A percentile compares a stretch with the other conserved stretches of the same genome.
These are phyloP conservation scores for Heliamphora pulchella DNA, from an alignment of 179 eudicot genomes.

Conservation along the genomic window DNA sequence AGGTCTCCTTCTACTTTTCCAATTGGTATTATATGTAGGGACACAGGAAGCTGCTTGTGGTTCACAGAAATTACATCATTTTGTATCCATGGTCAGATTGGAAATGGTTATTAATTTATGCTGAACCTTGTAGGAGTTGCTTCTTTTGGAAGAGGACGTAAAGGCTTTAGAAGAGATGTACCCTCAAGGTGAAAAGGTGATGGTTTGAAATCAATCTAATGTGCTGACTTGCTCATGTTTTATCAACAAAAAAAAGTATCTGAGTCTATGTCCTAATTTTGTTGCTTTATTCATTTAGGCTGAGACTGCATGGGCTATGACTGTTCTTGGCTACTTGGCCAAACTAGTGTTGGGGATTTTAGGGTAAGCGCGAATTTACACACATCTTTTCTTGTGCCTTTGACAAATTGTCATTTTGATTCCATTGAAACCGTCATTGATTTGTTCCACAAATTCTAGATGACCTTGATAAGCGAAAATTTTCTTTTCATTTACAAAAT, in stretches of 20 bases:
- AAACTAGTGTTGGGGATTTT: slow-evolving; percentile 75
- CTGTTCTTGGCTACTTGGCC: slow-evolving; percentile 94
- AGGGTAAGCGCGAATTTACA: slow-evolving; percentile 44
- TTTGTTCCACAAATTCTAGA: neutral
- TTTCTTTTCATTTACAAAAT: neutral
- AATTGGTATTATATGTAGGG: neutral
- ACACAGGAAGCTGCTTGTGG: too few relatives aligned
- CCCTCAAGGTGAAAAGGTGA: slow-evolving; percentile 99
- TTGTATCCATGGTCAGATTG: neutral
- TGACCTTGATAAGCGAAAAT: neutral
- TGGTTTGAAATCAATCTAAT: slow-evolving; percentile 12
- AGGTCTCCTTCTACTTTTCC: neutral
- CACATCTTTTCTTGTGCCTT: neutral
- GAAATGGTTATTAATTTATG: neutral
- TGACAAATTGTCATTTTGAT: neutral
- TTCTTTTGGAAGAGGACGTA: slow-evolving; percentile 85
- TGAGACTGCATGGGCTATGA: slow-evolving; percentile 96
- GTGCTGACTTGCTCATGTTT: slow-evolving; percentile 2
- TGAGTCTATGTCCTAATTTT: slow-evolving; percentile 12
- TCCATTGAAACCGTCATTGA: neutral
- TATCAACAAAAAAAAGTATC: neutral
- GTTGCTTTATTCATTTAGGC: slow-evolving; percentile 49
- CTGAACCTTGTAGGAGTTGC: slow-evolving; percentile 62
- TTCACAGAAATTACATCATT: neutral
- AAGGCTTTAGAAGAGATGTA: slow-evolving; percentile 98